Conservation (phyloP, 2,329 filamentous ascomycete species). For the Clonostachys sp. region DNA sequence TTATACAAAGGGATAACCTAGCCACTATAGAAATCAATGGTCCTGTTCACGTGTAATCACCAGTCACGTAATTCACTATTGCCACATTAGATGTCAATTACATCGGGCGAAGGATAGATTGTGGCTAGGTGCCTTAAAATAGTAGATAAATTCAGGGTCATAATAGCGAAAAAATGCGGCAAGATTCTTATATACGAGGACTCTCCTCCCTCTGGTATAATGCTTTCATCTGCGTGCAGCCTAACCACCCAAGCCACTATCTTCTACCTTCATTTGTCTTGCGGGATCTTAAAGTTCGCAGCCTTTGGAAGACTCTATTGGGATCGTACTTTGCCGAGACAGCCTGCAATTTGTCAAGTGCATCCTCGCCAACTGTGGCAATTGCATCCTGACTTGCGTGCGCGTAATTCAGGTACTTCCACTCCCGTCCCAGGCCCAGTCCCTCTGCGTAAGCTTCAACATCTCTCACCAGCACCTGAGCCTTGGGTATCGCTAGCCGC, state of each 20-base stretch:
- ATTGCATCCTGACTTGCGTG: constrained; percentile 29
- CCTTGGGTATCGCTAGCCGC: constrained; percentile 9
- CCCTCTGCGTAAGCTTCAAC: not conserved
- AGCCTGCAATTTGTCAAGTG: constrained; percentile 21
- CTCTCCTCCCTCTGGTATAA: no score
- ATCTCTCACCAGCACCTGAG: constrained; percentile 11
- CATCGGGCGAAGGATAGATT: no score
- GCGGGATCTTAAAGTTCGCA: constrained; percentile 20
- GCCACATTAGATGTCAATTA: no score
- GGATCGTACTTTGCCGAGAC: constrained; percentile 30
- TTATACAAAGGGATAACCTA: no score
- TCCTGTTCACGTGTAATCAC: no score
- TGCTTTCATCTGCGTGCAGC: no score
- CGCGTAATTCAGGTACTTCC: constrained; percentile 39
- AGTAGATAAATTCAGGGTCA: no score
- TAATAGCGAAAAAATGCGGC: no score
- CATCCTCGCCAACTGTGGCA: constrained; percentile 27
- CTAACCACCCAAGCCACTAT: no score
- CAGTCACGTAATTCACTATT: no score
- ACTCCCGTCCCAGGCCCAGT: constrained; percentile 5
- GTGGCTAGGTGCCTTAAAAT: no score
- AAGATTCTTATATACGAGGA: not conserved
- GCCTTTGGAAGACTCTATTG: constrained; percentile 26
- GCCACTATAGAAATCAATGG: no score
- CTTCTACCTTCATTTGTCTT: not conserved